Percentiles rank a stretch among this genome's conserved stretches.
Conservation (phyloP, 306 rosid species). For the Prunus padus region DNA sequence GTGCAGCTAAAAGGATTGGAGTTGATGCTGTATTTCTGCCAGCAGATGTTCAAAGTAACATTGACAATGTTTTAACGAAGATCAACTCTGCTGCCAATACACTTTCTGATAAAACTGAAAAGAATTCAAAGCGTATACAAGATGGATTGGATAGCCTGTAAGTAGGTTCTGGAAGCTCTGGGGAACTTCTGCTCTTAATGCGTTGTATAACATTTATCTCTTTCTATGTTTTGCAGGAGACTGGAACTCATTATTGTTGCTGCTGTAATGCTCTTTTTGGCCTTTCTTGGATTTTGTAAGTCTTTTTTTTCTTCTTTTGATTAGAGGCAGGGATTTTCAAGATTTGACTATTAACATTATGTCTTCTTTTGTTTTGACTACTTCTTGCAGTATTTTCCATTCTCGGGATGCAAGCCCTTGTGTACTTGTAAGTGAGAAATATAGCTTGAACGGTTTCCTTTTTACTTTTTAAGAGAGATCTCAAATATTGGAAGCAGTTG, state of each 20-base stretch:
- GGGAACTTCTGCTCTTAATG: background rate
- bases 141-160: slow-evolving; percentile 62
- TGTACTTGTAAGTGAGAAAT: slow-evolving; percentile 64
- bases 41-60: slow-evolving; percentile 53
- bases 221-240: slow-evolving; percentile 51
- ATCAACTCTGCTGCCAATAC: slow-evolving; percentile 57
- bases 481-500: background rate
- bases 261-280: slow-evolving; percentile 79
- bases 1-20: slow-evolving; percentile 78
- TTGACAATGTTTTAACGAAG: slow-evolving; percentile 57
- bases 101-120: slow-evolving; percentile 52
- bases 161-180: slow-evolving; percentile 6
- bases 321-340: slow-evolving; percentile 9
- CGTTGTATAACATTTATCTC: background rate
- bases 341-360: background rate
- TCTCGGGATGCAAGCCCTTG: slow-evolving; percentile 69
- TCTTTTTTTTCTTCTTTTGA: slow-evolving; percentile 24
- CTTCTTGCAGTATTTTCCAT: slow-evolving; percentile 70
- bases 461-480: background rate
- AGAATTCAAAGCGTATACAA: slow-evolving; percentile 58
- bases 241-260: slow-evolving; percentile 66
- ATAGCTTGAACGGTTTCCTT: background rate
- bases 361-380: slow-evolving; percentile 5
- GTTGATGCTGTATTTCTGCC: slow-evolving; percentile 80
- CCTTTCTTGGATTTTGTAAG: slow-evolving; percentile 88